These are phyloP conservation scores for Colletotrichum spinosum DNA, from an alignment of 2,329 filamentous ascomycete genomes.

Conservation along the genomic window DNA sequence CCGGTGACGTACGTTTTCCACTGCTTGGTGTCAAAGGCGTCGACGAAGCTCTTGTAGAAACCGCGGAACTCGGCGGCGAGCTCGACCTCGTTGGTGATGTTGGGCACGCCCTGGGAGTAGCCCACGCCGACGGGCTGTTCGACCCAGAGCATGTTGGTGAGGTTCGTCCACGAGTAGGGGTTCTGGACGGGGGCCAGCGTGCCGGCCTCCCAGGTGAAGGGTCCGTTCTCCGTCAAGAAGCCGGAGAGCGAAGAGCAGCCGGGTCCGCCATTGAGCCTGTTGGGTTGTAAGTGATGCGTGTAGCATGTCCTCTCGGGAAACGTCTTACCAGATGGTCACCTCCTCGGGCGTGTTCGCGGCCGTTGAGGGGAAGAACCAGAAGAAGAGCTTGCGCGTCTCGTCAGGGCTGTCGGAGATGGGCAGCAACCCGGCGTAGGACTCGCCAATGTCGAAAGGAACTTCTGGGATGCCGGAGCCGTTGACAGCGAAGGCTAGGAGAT, in stretches of 20 bases:
- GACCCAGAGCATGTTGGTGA: constrained; percentile 83
- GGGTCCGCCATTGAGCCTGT: constrained; percentile 45
- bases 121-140: constrained; percentile 78
- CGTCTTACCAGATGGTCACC: constrained; percentile 66
- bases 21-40: constrained; percentile 74
- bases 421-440: constrained; percentile 73
- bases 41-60: constrained; percentile 83
- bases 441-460: constrained; percentile 75
- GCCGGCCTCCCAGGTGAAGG: constrained; percentile 77
- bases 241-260: constrained; percentile 73
- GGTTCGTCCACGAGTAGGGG: constrained; percentile 76
- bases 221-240: constrained; percentile 81
- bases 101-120: constrained; percentile 74
- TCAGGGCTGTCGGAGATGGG: constrained; percentile 64
- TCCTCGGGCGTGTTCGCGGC: constrained; percentile 65
- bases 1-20: constrained; percentile 80
- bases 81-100: constrained; percentile 74
- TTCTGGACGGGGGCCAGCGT: constrained; percentile 75
- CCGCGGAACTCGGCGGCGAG: constrained; percentile 79
- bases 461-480: constrained; percentile 75
- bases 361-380: constrained; percentile 74
- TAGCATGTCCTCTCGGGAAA: fast-evolving
- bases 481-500: constrained; percentile 60
- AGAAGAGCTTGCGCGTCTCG: constrained; percentile 67
- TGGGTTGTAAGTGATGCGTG: not conserved